phyloP scores from a whole-genome alignment of 2,329 filamentous ascomycete genomes.

The Capronia epimyces region DNA sequence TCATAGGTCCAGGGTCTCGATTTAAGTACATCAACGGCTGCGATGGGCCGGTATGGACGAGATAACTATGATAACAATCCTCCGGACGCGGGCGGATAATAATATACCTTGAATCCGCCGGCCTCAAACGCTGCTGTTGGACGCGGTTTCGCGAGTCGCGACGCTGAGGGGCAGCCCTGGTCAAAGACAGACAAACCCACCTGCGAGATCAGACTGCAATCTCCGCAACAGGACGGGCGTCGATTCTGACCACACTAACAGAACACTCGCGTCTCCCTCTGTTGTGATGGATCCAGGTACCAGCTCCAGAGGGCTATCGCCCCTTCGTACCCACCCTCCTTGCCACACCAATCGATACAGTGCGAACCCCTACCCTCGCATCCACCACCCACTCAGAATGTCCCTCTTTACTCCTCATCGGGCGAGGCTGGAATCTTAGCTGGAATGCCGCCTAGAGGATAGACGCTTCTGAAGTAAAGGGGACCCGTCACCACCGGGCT shows the following conservation, averaged over 20 bases:
- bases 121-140: too few relatives aligned
- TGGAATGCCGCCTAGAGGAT: conserved; percentile 12
- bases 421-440: conserved; percentile 15
- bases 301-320: not conserved
- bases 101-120: too few relatives aligned
- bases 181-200: conserved; percentile 3
- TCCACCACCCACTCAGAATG: conserved; percentile 1
- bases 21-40: too few relatives aligned
- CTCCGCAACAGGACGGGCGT: conserved; percentile 2
- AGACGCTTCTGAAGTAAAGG: conserved; percentile 12
- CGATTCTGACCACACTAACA: not conserved
- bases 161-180: not conserved
- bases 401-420: conserved; percentile 5
- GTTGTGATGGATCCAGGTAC: not conserved
- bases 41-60: too few relatives aligned
- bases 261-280: not conserved
- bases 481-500: conserved; percentile 4
- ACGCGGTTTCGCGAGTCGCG: too few relatives aligned
- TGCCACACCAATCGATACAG: conserved; percentile 4
- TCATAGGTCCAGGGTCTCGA: too few relatives aligned
- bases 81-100: too few relatives aligned
- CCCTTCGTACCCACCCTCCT: not conserved
- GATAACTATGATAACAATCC: too few relatives aligned
- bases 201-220: conserved; percentile 1
- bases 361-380: not conserved